Evolutionary conservation across 305 asterid species (phyloP), one percentile per base, ranked within the genome.

Genomic region (Fraxinus velutina): DNA sequence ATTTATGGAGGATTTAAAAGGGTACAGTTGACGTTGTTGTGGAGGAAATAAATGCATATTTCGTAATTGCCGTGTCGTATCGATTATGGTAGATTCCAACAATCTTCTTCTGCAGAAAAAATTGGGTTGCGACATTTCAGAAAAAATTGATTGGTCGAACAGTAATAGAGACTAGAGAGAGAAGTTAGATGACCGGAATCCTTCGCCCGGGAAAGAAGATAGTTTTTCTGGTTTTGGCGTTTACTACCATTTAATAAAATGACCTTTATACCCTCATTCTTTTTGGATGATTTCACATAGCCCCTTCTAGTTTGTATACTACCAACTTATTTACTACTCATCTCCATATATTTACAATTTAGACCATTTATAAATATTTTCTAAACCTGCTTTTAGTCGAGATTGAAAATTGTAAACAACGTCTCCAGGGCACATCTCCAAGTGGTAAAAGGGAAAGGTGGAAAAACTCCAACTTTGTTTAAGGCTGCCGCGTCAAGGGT

Each of bases 1-100:
- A 83, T 81, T 86, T 84, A 81, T 83, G 89, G 88, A 21, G 82
- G 87, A 79, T 78, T 81, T 83, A 34, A 88, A 82, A 85, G 80
- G 80, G 84, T 36, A 78, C 89, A 82, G 89, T 78, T 89, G 92
- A 84, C 84, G 86, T 66, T 80, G 88, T 90, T 89, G 64, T 80
- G 90, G 37, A 73, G 57, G 47, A 75, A 88, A 82, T 82, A 72
- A 87, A 85, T 85, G 89, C 83, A 37, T 39, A 32, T 85, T 68
- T 66, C 33, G 81, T 57, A 36, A 76, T 88, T 17, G 83, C 77
- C 81, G 77, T 64, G 72, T 83, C 55, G 80, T 34, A 66, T 52
- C 52, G 57, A 77, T 77, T 22, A 27, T 52, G 68, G 60, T 39
- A 44, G 22, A 52, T 68, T 21, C 27, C 86, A 82, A 34, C 62